Base-by-base conservation (phyloP, 345 rosid genomes). In the Pistacia integerrima region DNA sequence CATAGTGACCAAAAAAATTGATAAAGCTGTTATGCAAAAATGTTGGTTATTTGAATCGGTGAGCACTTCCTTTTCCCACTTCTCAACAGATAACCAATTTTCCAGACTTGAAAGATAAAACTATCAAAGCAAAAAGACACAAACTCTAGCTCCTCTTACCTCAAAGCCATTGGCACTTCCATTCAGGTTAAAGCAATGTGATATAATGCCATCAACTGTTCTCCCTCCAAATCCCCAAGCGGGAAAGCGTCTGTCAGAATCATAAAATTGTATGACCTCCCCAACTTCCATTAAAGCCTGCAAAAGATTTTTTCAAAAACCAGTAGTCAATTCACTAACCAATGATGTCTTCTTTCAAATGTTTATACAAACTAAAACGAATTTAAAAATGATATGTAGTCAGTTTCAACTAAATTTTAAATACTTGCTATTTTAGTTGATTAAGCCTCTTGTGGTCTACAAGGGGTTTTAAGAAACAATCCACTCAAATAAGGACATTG, bases 221-320 rank as follows among this genome's bases (percentile, higher is more conserved):
- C 87, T 89, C 79, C 93, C 98, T 33, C 98, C 97, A 73, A 92
- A 94, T 25, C 97, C 98, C 98, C 94, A 92, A 4, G 97, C 94
- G 28, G 97, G 91, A 78, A 92, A 94, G 33, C 86, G 84, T 72
- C 78, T 86, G 77, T 94, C 97, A 13, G 92, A 85, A 86, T 93
- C 98, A 36, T 94, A 93, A 78, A 94, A 90, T 76, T 94, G 93
- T 63, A 93, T 86, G 3, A 93, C 97, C 83, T 94, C 92, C 62
- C 97, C 98, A 65, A 90, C 93, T 66, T 91, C 97, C 87, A 78
- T 81, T 74, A 94, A 90, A 77, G 98, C 95, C 98, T 92, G 84
- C 35, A 74, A 77, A 76, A 46, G 12, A 67, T 54, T 20, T 54
- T 13, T 5, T 41, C 25, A 58, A 25, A 41, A 41, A 41, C 44